Conservation (phyloP, 2,329 filamentous ascomycete genomes). For the Pestalotiopsis sp. region DNA sequence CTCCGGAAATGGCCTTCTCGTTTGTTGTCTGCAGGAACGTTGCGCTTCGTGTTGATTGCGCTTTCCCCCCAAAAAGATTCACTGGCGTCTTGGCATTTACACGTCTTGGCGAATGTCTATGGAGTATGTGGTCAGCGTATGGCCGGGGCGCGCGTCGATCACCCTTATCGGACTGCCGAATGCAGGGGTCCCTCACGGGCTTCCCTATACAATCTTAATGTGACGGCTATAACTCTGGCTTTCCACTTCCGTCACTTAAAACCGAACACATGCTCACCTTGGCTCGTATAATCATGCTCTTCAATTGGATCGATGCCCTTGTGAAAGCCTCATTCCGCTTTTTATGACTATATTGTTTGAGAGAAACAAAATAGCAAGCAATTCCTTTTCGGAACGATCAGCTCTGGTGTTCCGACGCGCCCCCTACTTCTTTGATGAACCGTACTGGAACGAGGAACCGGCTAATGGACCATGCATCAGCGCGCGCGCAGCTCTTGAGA, state of each 20-base stretch:
- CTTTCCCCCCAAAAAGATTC: neutral
- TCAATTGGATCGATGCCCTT: neutral
- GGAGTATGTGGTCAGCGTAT: neutral
- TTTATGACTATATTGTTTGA: neutral
- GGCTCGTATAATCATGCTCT: conserved; percentile 1
- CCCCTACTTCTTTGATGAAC: neutral
- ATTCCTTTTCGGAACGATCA: neutral
- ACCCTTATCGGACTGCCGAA: conserved; percentile 12
- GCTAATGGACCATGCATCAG: neutral
- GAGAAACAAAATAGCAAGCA: neutral
- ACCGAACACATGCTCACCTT: conserved; percentile 1
- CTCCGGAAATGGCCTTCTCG: neutral
- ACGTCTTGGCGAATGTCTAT: neutral
- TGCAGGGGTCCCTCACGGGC: conserved; percentile 3
- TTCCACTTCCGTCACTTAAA: conserved; percentile 5
- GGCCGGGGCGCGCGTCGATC: neutral
- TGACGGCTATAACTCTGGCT: conserved; percentile 10
- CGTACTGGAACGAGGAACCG: neutral
- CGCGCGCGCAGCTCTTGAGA: neutral
- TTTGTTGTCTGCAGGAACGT: conserved; percentile 7
- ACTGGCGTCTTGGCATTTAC: neutral
- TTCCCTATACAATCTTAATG: conserved; percentile 7
- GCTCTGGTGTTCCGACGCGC: neutral
- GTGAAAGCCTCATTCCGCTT: neutral
- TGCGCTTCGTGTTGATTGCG: conserved; percentile 7